Percentiles rank a stretch among this genome's conserved stretches.
phyloP scores from a whole-genome alignment of 768 basidiomycete genomes.

The Tulasnella sp. region DNA sequence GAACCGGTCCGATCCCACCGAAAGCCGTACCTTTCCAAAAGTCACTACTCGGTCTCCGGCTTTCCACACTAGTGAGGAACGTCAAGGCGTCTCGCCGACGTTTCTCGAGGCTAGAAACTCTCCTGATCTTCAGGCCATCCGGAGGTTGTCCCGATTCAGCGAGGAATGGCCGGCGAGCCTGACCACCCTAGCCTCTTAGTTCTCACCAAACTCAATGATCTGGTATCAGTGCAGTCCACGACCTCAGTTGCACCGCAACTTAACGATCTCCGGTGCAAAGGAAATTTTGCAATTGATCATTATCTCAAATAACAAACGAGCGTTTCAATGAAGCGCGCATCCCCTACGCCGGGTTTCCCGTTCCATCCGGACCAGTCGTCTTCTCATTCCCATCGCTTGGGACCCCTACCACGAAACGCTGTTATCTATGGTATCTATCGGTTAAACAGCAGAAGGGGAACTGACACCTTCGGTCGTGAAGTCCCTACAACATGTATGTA shows the following conservation, averaged over 20 bases:
- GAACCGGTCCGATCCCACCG: constrained; percentile 2
- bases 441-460: constrained; percentile 5
- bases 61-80: neutral
- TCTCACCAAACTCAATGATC: constrained; percentile 11
- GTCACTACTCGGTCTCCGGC: neutral
- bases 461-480: neutral
- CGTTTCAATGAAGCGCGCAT: neutral
- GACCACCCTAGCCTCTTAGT: neutral
- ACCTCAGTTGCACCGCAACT: neutral
- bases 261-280: neutral
- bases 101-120: neutral
- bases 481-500: neutral
- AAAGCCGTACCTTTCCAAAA: neutral
- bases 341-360: neutral
- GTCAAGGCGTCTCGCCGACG: neutral
- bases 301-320: neutral
- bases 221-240: neutral
- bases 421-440: constrained; percentile 11
- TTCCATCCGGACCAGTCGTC: constrained; percentile 1
- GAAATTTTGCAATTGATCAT: neutral
- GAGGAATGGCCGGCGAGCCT: neutral
- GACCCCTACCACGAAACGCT: neutral
- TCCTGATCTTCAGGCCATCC: constrained; percentile 18
- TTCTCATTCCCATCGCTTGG: constrained; percentile 15
- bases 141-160: neutral